Evolutionary conservation across 495 filamentous ascomycete genomes (phyloP), one percentile per base, ranked within the genome.

Genomic region (Penicillium waksmanii): DNA sequence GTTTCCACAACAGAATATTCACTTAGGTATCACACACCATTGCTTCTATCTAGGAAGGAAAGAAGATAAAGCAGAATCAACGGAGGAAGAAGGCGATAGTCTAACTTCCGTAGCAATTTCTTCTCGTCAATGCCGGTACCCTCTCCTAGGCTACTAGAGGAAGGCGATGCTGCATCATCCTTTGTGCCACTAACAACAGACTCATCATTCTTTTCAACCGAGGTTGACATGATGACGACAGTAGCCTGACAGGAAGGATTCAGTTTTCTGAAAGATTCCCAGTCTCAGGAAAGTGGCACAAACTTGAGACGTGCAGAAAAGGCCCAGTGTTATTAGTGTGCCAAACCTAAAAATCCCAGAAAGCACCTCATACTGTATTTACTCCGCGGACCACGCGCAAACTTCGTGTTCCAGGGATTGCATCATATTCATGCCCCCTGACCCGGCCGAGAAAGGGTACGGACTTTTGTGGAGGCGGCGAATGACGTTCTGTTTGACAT

Each of bases 11-110:
- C 3, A 2, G 33, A 19, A 10, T 13, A 19, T 12, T 12, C 1
- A 12, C 36, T 40, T 9, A 13, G 12, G 5, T 13, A 40, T 40
- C 11, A 43, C 64, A 15, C 73, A 87, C 84, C 87, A 76, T 92
- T 93, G 70, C 85, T 89, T 53, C 89, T 80, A 64, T 92, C 89
- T 18, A 93, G 73, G 57, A 93, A 92, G 5, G 87, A 91, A 5
- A 91, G 71, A 15, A 92, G 73, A 65, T 91, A 93, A 18, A 93
- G 69, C 2, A 91, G 66, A 1, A 86, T 87, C 25, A 92, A 74
- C 0, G 86, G 84, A 6, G 89, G 90, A 1, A 93, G 69, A 2
- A 92, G 72, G 40, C 78, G 76, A 49, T 73, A 65, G 66, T 92
- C 90, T 3, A 92, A 67, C 65, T 89, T 92, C 23, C 87, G 76